Base-by-base conservation (phyloP, 176 grass and related monocot species). In the Elymus sibiricus region DNA sequence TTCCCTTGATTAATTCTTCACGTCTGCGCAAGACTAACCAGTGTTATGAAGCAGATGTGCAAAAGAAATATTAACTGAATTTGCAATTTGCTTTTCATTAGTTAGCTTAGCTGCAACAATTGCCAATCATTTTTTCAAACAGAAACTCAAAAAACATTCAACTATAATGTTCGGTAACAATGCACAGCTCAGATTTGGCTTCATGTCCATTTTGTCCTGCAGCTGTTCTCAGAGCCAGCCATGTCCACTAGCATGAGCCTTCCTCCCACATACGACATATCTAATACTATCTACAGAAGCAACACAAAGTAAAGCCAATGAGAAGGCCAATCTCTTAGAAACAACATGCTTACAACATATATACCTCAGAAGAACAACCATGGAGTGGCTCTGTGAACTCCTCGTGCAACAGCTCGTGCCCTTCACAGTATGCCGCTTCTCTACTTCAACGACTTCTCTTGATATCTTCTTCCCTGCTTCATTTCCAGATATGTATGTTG, bases 151-250 rank as follows among this genome's bases (percentile, higher is more conserved):
- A 31, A 79, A 11, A 70, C 16, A 35, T 65, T 24, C 64, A 35
- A 17, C 35, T 42, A 79, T 37, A 60, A 62, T 4, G 58, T 72
- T 22, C 58, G 1, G 1, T 42, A 80, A 68, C 24, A 72, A 14
- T 7, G 7, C 3, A 9, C 31, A 32, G 31, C 31, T 32, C 31
- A 32, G 31, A 95, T 91, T 93, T 98, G 58, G 95, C 95, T 87
- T 93, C 93, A 76, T 93, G 85, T 43, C 95, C 89, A 17, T 60
- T 89, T 88, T 91, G 89, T 53, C 95, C 93, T 38, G 85, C 89
- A 34, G 95, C 95, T 93, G 67, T 98, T 98, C 27, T 98, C 95
- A 11, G 93, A 98, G 39, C 95, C 95, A 28, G 95, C 95, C 93
- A 98, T 98, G 17, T 95, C 95, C 0, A 98, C 93, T 60, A 98